These are phyloP conservation scores for Xylaria telfairii DNA, from an alignment of 495 filamentous ascomycete genomes.

Conservation along the genomic window DNA sequence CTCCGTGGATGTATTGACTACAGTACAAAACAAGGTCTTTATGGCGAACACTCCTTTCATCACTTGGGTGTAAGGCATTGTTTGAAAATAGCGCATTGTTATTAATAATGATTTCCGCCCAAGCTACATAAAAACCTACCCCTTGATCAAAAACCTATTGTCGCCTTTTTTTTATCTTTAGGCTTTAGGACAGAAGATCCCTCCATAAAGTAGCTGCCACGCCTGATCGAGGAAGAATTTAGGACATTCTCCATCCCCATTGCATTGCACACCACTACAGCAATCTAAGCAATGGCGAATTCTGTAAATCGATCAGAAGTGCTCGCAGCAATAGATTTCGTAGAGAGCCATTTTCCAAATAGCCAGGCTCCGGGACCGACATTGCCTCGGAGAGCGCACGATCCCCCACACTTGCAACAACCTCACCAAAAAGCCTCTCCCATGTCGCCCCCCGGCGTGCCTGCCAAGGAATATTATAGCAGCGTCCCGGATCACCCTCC, in stretches of 20 bases:
- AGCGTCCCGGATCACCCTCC: constrained; percentile 60
- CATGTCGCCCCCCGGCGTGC: not conserved
- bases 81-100: constrained; percentile 6
- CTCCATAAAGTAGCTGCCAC: not conserved
- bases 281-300: not conserved
- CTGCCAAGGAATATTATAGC: constrained; percentile 39
- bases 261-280: not conserved
- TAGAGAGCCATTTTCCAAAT: constrained; percentile 8
- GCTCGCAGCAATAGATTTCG: not conserved
- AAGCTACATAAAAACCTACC: not conserved
- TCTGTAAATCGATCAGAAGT: not conserved
- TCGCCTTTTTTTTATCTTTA: not conserved
- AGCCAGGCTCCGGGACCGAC: not conserved
- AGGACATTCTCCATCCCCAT: not conserved
- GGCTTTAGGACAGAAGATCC: not conserved
- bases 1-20: not conserved
- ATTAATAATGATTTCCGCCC: not conserved
- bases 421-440: not conserved
- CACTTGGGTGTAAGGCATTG: not conserved
- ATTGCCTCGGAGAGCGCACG: not conserved
- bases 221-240: not conserved
- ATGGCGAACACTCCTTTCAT: not conserved
- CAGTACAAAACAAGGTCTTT: not conserved
- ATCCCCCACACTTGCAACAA: not conserved
- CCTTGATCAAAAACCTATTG: too few relatives aligned